Percentiles rank a stretch among this genome's conserved stretches.
phyloP scores from a whole-genome alignment of 2,329 filamentous ascomycete species.

The Kalmusia sp. region DNA sequence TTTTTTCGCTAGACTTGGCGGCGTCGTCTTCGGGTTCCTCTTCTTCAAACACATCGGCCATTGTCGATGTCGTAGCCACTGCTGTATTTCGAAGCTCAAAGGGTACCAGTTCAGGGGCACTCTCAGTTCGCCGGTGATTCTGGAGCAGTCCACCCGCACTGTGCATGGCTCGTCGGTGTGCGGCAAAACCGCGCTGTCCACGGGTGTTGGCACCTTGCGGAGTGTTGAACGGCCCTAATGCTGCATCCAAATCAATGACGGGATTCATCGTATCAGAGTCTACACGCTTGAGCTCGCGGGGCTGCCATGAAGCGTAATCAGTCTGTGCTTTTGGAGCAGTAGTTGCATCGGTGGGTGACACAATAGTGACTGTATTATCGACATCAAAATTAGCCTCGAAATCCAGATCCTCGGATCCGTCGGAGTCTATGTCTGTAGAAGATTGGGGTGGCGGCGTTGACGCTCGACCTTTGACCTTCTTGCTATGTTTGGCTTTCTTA shows the following conservation, averaged over 20 bases:
- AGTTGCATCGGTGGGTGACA: constrained; percentile 37
- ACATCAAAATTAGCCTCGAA: constrained; percentile 51
- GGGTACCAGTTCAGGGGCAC: constrained; percentile 78
- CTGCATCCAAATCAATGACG: constrained; percentile 93
- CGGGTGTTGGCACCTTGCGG: constrained; percentile 72
- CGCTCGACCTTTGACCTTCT: constrained; percentile 51
- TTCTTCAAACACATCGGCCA: constrained; percentile 88
- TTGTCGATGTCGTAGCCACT: constrained; percentile 71
- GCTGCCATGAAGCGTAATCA: constrained; percentile 47
- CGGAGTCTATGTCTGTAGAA: constrained; percentile 35
- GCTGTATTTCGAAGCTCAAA: constrained; percentile 65
- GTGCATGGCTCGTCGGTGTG: constrained; percentile 72
- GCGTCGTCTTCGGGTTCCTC: constrained; percentile 70
- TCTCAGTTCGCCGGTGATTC: constrained; percentile 80
- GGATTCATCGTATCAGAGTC: constrained; percentile 71
- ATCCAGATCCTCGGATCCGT: constrained; percentile 44
- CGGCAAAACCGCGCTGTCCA: constrained; percentile 49
- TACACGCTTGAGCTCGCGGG: constrained; percentile 45
- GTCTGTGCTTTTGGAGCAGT: constrained; percentile 39
- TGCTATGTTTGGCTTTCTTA: constrained; percentile 62
- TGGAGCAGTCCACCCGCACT: constrained; percentile 79
- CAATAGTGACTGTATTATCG: constrained; percentile 51
- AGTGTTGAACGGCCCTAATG: constrained; percentile 90
- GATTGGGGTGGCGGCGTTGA: constrained; percentile 36
- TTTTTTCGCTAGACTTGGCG: constrained; percentile 14